Conservation (phyloP, 2,329 filamentous ascomycete genomes). For the Scytalidium lignicola region DNA sequence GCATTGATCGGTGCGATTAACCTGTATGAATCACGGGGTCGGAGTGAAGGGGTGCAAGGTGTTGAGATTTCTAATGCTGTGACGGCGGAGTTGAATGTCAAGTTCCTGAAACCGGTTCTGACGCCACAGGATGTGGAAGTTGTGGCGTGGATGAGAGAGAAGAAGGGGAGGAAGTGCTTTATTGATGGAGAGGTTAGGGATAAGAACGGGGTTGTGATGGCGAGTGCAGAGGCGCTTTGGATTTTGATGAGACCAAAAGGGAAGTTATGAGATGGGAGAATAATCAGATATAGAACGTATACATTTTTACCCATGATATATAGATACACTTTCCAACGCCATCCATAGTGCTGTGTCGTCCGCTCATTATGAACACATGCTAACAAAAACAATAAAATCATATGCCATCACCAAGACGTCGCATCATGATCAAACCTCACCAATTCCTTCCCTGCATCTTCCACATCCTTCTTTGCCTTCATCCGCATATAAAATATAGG, state of each 20-base stretch:
- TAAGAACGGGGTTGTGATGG: slow-evolving; percentile 39
- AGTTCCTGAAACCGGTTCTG: slow-evolving; percentile 44
- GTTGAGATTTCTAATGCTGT: slow-evolving; percentile 28
- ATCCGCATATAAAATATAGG: slow-evolving; percentile 99
- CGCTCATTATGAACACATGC: not conserved
- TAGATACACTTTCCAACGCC: not conserved
- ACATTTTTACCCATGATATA: not conserved
- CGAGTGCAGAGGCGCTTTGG: slow-evolving; percentile 47
- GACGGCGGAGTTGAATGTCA: slow-evolving; percentile 49
- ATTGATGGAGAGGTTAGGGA: slow-evolving; percentile 43
- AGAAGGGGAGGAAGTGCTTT: slow-evolving; percentile 48
- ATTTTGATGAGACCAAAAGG: slow-evolving; percentile 17
- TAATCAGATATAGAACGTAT: not conserved
- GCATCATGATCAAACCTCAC: slow-evolving; percentile 83
- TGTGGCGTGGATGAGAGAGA: slow-evolving; percentile 35
- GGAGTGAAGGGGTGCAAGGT: slow-evolving; percentile 4
- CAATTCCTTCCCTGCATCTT: slow-evolving; percentile 89
- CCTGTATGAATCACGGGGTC: slow-evolving; percentile 14
- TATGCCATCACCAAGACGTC: slow-evolving; percentile 44
- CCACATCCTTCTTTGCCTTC: slow-evolving; percentile 99
- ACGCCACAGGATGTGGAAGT: slow-evolving; percentile 44
- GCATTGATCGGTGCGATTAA: slow-evolving; percentile 40
- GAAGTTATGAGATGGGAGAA: not conserved
- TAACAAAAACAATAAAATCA: not conserved
- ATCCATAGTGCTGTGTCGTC: not conserved